Evolutionary conservation across 2,329 filamentous ascomycete genomes (phyloP), one percentile per base, ranked within the genome.

Genomic region (Fusarium robinianum): DNA sequence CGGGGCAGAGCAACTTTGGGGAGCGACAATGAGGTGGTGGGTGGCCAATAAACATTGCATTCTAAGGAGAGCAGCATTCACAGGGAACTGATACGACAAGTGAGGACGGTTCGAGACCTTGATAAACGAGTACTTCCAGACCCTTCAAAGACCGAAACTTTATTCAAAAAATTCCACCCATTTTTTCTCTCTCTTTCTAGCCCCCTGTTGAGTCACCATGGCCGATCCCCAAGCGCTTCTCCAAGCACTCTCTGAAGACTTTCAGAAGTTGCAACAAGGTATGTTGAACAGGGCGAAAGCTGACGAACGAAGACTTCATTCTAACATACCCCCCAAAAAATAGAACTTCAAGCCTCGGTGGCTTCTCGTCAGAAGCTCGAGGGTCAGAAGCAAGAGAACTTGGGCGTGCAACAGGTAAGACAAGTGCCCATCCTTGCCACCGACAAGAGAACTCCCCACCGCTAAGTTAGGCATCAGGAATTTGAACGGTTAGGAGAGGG

Each of bases 311-410:
- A 11, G 15, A 40, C 14, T 21, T 17, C 12, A 19, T 35, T n/a
- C 51, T 59, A 23, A 60, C 35, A 26, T 21, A 3, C n/a, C n/a
- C n/a, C n/a, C n/a, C 12, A 15, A 5, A n/a, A 11, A 14, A 17
- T 39, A 96, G 94, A 97, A 59, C 79, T 97, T 41, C 87, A 90
- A 67, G 80, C 76, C 29, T 75, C 82, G 12, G 82, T 97, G 17
- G 78, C 84, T 30, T 87, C 90, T 8, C 83, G 91, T 52, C 91
- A 99, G 72, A 95, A 88, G 71, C 83, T 99, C 6, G 91, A 96
- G 67, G 88, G 90, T 6, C 94, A 99, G 69, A 88, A 88, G 67
- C 89, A 96, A 64, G 94, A 99, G 69, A 99, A 97, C 66, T 73
- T 85, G 34, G 85, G 87, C 11, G 94, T 99, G 8, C 84, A 95